Percentiles rank a stretch among this genome's conserved stretches.
These are phyloP conservation scores for Phlegmacium glaucopus DNA, from an alignment of 768 basidiomycete species.

Conservation along the genomic window DNA sequence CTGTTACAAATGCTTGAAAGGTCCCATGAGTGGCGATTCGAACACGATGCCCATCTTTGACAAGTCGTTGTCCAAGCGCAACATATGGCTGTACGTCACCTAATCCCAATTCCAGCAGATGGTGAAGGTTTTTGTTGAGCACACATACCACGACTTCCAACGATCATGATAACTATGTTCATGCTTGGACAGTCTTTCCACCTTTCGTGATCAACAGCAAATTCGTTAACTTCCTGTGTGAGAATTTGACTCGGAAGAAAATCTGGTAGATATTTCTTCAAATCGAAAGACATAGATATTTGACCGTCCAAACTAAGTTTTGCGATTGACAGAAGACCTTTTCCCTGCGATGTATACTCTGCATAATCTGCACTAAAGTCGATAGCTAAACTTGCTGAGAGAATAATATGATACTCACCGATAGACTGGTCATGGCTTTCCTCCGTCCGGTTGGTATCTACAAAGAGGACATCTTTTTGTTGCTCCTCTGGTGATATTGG, in stretches of 20 bases:
- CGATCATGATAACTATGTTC: conserved; percentile 65
- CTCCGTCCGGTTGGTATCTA: neutral
- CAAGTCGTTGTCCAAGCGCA: conserved; percentile 48
- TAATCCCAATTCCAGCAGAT: conserved; percentile 12
- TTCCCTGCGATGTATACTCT: conserved; percentile 35
- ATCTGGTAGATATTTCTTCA: conserved; percentile 48
- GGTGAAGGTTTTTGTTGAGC: neutral
- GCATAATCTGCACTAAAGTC: conserved; percentile 27
- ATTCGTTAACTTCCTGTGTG: conserved; percentile 45
- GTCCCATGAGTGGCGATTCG: conserved; percentile 61
- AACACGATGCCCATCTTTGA: conserved; percentile 52
- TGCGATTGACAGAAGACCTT: conserved; percentile 41
- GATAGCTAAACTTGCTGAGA: neutral
- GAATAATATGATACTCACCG: neutral
- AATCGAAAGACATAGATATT: conserved; percentile 43
- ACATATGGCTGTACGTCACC: conserved; percentile 69
- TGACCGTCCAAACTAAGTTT: conserved; percentile 41
- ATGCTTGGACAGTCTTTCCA: conserved; percentile 38
- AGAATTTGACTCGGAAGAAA: conserved; percentile 38
- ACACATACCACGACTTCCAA: conserved; percentile 55
- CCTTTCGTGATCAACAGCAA: conserved; percentile 37
- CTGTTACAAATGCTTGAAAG: conserved; percentile 51
- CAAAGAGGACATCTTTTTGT: neutral
- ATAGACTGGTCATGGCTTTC: neutral
- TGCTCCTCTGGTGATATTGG: neutral